Evolutionary conservation across 352 stramenopile species (phyloP).

Genomic region (Phytophthora lateralis): DNA sequence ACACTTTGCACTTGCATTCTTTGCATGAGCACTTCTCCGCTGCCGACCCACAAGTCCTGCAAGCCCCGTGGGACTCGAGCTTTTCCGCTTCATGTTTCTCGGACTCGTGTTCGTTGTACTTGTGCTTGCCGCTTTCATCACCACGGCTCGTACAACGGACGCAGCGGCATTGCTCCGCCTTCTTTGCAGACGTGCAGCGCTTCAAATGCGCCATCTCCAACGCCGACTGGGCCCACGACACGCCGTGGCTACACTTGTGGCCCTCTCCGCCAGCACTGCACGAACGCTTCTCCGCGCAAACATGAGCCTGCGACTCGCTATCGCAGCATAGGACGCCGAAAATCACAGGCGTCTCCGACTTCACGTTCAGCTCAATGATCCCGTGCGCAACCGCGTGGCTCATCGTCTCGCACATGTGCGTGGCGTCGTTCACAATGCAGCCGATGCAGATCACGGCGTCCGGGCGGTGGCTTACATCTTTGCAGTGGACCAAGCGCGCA

Average conservation of each 20-base stretch:
- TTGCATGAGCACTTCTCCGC: conserved; percentile 37
- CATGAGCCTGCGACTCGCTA: conserved; percentile 91
- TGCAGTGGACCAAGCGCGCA: conserved; percentile 71
- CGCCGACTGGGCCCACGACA: conserved; percentile 68
- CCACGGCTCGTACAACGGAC: conserved; percentile 34
- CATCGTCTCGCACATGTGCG: conserved; percentile 99
- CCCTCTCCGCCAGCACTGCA: conserved; percentile 30
- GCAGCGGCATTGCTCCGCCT: conserved; percentile 42
- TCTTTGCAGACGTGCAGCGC: conserved; percentile 37
- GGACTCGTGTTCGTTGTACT: conserved; percentile 20
- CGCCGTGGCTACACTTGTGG: conserved; percentile 54
- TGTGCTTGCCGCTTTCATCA: conserved; percentile 19
- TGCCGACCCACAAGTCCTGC: conserved; percentile 28
- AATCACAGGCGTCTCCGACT: conserved; percentile 84
- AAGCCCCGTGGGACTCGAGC: conserved; percentile 16
- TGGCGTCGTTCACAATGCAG: conserved; percentile 94
- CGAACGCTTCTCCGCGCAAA: conserved; percentile 55
- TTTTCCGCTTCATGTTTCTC: neutral
- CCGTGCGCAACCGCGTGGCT: conserved; percentile 92
- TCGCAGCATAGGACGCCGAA: conserved; percentile 94
- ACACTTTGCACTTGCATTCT: conserved; percentile 41
- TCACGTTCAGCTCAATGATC: conserved; percentile 96
- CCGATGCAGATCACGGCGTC: conserved; percentile 97
- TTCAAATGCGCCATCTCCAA: conserved; percentile 92
- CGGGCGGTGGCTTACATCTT: conserved; percentile 67